Conservation (phyloP, 257 asterid genomes). For the Nicotiana noctiflora region DNA sequence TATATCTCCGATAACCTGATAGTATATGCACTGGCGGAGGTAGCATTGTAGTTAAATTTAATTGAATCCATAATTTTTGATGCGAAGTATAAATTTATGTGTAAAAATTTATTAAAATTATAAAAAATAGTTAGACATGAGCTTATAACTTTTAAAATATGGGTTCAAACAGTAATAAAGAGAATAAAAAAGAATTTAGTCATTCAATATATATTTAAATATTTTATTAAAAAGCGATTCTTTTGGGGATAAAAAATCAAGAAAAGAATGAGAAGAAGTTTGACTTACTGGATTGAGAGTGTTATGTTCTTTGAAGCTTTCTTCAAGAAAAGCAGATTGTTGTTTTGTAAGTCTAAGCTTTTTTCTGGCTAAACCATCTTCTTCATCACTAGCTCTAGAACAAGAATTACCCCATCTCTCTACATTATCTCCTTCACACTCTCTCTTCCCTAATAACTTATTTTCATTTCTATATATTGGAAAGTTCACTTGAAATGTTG, state of each 20-base stretch:
- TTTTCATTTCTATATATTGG: conserved; percentile 17
- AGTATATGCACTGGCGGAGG: no score
- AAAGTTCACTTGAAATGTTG: conserved; percentile 59
- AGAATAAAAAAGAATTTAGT: no score
- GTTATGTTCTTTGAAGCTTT: conserved; percentile 82
- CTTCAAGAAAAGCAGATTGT: conserved; percentile 86
- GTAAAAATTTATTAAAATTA: no score
- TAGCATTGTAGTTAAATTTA: no score
- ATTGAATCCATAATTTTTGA: no score
- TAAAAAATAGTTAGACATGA: no score
- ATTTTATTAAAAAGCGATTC: no score
- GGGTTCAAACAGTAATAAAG: no score
- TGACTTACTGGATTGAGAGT: conserved; percentile 83
- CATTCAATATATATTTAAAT: no score
- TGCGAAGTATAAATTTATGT: no score
- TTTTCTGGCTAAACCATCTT: conserved; percentile 50
- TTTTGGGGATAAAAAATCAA: not conserved
- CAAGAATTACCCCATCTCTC: conserved; percentile 19
- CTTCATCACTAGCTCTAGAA: conserved; percentile 68
- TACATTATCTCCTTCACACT: conserved; percentile 5
- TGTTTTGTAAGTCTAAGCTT: conserved; percentile 73
- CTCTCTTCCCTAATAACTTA: conserved; percentile 22
- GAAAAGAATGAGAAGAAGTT: not conserved
- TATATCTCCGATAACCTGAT: no score
- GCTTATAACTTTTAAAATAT: no score